Conservation (phyloP, 2,329 filamentous ascomycete species). For the Alternaria arborescens region DNA sequence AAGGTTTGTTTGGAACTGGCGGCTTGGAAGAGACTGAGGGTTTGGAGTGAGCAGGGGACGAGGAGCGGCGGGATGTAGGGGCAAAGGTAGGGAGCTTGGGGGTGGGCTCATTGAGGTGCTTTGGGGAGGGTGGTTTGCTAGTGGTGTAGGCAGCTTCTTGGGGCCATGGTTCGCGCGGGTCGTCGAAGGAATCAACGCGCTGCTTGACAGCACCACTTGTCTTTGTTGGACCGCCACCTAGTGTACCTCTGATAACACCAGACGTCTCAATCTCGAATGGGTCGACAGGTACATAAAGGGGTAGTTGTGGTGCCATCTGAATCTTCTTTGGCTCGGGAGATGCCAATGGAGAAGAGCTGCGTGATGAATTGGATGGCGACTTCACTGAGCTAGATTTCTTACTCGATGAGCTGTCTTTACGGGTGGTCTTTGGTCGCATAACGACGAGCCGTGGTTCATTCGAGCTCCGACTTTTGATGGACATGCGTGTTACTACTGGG, state of each 20-base stretch:
- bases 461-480: slow-evolving; percentile 36
- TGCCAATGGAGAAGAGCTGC: slow-evolving; percentile 31
- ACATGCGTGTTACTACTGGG: slow-evolving; percentile 42
- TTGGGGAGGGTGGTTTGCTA: slow-evolving; percentile 13
- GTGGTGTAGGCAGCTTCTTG: slow-evolving; percentile 21
- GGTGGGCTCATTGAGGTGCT: slow-evolving; percentile 24
- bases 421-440: slow-evolving; percentile 43
- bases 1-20: slow-evolving; percentile 12
- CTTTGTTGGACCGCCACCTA: slow-evolving; percentile 18
- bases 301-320: slow-evolving; percentile 12
- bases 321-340: slow-evolving; percentile 31
- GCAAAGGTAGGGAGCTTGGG: slow-evolving; percentile 26
- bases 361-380: slow-evolving; percentile 29
- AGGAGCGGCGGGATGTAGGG: slow-evolving; percentile 18
- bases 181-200: slow-evolving; percentile 35
- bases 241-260: slow-evolving; percentile 20
- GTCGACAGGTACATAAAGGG: slow-evolving; percentile 34
- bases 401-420: slow-evolving; percentile 36
- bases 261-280: slow-evolving; percentile 27
- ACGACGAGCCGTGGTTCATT: slow-evolving; percentile 49
- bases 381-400: slow-evolving; percentile 34
- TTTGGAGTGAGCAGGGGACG: slow-evolving; percentile 11
- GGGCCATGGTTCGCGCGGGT: slow-evolving; percentile 35
- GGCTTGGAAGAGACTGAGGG: slow-evolving; percentile 12
- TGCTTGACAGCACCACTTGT: slow-evolving; percentile 16